Evolutionary conservation across 106 monocot genomes (phyloP), one percentile per base, ranked within the genome.

Genomic region (Triglochin maritima): DNA sequence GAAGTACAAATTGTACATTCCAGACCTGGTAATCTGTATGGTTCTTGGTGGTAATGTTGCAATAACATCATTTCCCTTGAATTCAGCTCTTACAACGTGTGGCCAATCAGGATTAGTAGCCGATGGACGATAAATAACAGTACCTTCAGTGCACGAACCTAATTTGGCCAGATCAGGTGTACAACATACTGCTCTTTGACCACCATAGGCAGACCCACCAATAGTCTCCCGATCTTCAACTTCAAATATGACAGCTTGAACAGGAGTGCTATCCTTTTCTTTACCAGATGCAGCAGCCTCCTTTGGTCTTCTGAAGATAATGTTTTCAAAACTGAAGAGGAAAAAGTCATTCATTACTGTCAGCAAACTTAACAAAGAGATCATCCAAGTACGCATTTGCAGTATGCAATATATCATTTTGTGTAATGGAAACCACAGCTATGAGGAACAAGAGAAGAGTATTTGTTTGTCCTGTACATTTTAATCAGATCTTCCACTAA

Each of bases 191-290:
- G 92, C 92, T 68, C 79, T 78, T 62, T 88, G 92, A 56, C 92
- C 92, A 50, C 92, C 92, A 70, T 93, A 93, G 3, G 88, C 88
- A 50, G 92, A 93, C 6, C 92, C 92, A 17, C 92, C 92, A 59
- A 93, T 83, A 6, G 63, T 60, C 51, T 93, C 85, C 9, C 85
- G 80, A 50, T 93, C 92, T 70, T 93, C 85, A 17, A 93, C 83
- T 57, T 87, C 88, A 79, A 93, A 93, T 61, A 93, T 67, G 57
- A 93, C 76, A 7, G 81, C 85, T 73, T 93, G 88, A 69, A 93
- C 85, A 59, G 67, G 71, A 2, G 65, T n/a, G 5, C 78, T 71
- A 48, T 73, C 79, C 4, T 59, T 66, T 6, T 48, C 74, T 75
- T 85, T 85, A 59, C 57, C 75, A 3, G 79, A 74, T 13, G 66